These are phyloP conservation scores for Aurantiochytrium sp. DNA, from an alignment of 108 stramenopile genomes.

Conservation along the genomic window DNA sequence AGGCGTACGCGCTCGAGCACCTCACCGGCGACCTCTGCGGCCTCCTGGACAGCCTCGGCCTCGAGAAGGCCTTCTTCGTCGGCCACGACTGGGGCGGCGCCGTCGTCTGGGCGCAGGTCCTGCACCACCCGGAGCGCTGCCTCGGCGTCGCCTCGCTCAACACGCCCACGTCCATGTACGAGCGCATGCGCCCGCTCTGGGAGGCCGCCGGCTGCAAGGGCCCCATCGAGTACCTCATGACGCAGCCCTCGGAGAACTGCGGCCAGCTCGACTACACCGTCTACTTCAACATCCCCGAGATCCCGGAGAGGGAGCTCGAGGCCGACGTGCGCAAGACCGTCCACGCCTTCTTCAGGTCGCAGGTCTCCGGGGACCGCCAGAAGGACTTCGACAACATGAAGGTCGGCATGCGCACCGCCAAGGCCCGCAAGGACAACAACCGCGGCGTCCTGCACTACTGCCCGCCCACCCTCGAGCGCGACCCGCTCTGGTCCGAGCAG, in stretches of 20 bases:
- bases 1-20: not conserved
- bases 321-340: not conserved
- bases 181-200: not conserved
- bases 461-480: not conserved
- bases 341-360: not conserved
- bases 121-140: not conserved
- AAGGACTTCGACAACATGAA: not conserved
- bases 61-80: not conserved
- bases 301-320: not conserved
- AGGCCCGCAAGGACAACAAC: not conserved
- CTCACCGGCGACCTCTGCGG: not conserved
- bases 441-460: not conserved
- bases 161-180: not conserved
- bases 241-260: not conserved
- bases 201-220: not conserved
- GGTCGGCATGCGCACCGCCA: slow-evolving; percentile 14
- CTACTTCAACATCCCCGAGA: not conserved
- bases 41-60: not conserved
- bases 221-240: not conserved
- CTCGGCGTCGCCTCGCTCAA: not conserved
- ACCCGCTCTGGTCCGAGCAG: not conserved
- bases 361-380: not conserved
- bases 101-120: not conserved
- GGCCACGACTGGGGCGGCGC: slow-evolving; percentile 25
- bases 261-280: slow-evolving; percentile 29